Evolutionary conservation across 1,139 yeast genomes (phyloP), one percentile per base, ranked within the genome.

Genomic region (Yamadazyma trypodendri): DNA sequence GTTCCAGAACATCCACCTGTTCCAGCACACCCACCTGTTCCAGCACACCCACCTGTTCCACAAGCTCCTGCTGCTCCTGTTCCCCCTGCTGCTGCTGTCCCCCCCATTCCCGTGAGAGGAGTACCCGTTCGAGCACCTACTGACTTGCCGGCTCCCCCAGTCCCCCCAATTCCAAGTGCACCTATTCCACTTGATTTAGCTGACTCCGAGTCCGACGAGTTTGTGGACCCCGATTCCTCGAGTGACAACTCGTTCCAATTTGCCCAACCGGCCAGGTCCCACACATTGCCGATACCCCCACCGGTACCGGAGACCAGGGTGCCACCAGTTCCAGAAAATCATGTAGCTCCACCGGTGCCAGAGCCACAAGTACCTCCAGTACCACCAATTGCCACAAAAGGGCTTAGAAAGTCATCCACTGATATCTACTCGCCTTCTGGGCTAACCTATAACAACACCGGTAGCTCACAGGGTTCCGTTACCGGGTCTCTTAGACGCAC

Each of bases 381-480:
- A 15, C 32, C 39, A 12, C 46, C 50, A 12, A 35, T 42, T 16
- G 15, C 39, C 28, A 24, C 31, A 5, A 18, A 24, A 22, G 25
- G 28, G 10, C 11, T 28, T 16, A 42, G 35, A 29, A 41, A 55
- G 33, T 56, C 66, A 6, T 39, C 58, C 6, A 60, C 66, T 2
- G 65, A 59, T 24, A 28, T 53, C 21, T 31, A 36, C 6, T 43
- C 43, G 2, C 34, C 31, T 10, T 35, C 53, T 9, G 44, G 53
- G 3, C 37, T 58, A 15, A 38, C 52, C 3, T 43, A 48, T 15
- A 47, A 45, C 17, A 44, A 56, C 14, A 60, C 66, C 2, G 65
- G 64, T 4, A 47, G 51, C 5, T 58, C 66, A 2, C 29, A 27
- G 13, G 29, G 29, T 3, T 27, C 29, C 6, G 29, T 7, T 6